Percentiles rank a stretch among this genome's conserved stretches.
phyloP scores from a whole-genome alignment of 202 grass and related monocot species.

The Panicum hallii region DNA sequence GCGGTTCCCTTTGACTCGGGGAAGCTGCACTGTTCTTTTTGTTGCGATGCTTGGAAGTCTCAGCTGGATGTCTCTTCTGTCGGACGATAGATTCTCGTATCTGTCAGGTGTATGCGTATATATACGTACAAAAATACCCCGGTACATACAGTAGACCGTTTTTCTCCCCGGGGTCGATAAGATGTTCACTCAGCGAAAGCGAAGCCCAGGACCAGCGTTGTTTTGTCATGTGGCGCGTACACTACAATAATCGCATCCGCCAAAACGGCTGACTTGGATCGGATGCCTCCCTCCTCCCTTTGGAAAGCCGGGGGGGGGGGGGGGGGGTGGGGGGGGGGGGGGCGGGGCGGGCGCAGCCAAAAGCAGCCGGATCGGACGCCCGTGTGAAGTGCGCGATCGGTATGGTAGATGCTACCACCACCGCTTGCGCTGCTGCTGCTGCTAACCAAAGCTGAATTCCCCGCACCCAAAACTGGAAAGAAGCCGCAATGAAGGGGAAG shows the following conservation, averaged over 20 bases:
- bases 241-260: not conserved
- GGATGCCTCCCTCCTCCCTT: conserved; percentile 17
- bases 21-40: not conserved
- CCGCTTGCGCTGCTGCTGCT: not conserved
- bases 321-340: no score
- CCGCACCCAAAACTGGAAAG: not conserved
- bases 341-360: not conserved
- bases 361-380: conserved; percentile 1
- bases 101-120: not conserved
- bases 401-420: not conserved
- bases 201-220: not conserved
- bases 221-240: no score
- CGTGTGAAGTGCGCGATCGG: not conserved
- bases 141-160: not conserved
- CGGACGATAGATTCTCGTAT: not conserved
- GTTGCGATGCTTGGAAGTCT: not conserved
- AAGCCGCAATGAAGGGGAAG: no score
- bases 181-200: not conserved
- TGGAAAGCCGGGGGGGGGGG: not conserved
- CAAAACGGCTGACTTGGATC: conserved; percentile 37
- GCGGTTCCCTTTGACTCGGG: conserved; percentile 50
- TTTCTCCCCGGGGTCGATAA: not conserved
- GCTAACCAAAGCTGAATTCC: not conserved
- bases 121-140: not conserved
- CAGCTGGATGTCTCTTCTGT: not conserved